These are phyloP conservation scores for Mangifera indica DNA, from an alignment of 345 rosid species.

Conservation along the genomic window DNA sequence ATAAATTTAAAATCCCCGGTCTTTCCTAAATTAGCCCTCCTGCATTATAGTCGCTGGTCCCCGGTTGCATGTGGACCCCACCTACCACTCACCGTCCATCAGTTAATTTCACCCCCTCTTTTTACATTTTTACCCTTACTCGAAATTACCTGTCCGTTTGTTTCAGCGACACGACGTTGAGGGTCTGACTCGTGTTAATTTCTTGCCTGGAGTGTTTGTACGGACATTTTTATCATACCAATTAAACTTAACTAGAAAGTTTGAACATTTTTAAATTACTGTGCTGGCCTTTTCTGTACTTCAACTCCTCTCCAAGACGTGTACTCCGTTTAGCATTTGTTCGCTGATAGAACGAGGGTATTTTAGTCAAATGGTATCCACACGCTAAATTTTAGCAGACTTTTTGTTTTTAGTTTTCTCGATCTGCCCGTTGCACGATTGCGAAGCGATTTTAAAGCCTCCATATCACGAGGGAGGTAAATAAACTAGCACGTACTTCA, in stretches of 20 bases:
- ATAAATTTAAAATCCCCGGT: neutral
- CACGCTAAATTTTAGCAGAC: neutral
- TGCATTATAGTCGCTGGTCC: neutral
- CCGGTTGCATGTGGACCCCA: conserved; percentile 7
- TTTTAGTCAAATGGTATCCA: neutral
- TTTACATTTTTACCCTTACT: too few relatives aligned
- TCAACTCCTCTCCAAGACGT: too few relatives aligned
- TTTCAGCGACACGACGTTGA: too few relatives aligned
- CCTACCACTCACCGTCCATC: neutral
- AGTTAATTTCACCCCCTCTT: neutral
- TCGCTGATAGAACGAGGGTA: neutral
- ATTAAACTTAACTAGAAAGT: too few relatives aligned
- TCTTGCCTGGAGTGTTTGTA: too few relatives aligned
- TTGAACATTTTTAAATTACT: neutral
- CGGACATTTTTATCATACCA: too few relatives aligned
- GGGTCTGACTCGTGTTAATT: neutral
- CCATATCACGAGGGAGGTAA: neutral
- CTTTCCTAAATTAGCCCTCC: neutral
- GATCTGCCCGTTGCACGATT: conserved; percentile 18
- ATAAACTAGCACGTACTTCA: neutral
- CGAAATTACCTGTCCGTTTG: neutral
- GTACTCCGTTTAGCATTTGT: too few relatives aligned
- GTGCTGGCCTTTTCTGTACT: neutral
- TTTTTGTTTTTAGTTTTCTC: neutral
- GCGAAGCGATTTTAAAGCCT: neutral